Percentiles rank a stretch among this genome's conserved stretches.
Conservation (phyloP, 371 early-diverging fungal genomes). For the Mortierella sp. region DNA sequence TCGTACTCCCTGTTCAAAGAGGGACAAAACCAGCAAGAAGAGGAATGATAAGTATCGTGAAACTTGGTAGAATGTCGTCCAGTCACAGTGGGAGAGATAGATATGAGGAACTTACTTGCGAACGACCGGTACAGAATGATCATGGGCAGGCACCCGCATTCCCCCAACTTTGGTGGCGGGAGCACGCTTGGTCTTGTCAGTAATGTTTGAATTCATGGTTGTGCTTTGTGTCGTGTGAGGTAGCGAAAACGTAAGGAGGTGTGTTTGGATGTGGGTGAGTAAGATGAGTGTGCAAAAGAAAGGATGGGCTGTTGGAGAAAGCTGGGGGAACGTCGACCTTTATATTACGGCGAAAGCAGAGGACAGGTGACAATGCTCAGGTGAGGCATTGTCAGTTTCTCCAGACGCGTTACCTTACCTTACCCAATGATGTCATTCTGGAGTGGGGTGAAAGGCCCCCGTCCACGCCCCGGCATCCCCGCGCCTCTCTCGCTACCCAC, state of each 20-base stretch:
- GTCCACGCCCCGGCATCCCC: too few species aligned
- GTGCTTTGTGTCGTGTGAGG: background rate
- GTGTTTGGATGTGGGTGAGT: too few species aligned
- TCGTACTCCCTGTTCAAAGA: constrained; percentile 1
- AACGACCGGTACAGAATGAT: constrained; percentile 8
- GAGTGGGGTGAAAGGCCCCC: too few species aligned
- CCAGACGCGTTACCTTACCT: too few species aligned
- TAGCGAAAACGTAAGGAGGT: background rate
- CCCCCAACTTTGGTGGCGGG: constrained; percentile 13
- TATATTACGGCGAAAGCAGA: too few species aligned
- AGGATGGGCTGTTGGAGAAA: too few species aligned
- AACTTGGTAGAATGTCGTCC: background rate
- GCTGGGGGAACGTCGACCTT: too few species aligned
- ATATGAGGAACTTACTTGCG: constrained; percentile 8
- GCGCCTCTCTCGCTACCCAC: too few species aligned
- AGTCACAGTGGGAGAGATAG: background rate
- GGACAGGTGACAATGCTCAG: too few species aligned
- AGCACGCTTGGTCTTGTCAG: constrained; percentile 5
- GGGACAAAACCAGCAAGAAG: background rate
- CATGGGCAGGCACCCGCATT: constrained; percentile 6
- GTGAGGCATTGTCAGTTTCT: too few species aligned
- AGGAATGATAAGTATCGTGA: background rate
- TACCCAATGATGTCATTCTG: too few species aligned
- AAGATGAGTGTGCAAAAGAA: too few species aligned
- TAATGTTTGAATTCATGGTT: constrained; percentile 1